Evolutionary conservation across 148 eudicot genomes (phyloP), one percentile per base, ranked within the genome.

Genomic region (Hydrangea macrophylla): DNA sequence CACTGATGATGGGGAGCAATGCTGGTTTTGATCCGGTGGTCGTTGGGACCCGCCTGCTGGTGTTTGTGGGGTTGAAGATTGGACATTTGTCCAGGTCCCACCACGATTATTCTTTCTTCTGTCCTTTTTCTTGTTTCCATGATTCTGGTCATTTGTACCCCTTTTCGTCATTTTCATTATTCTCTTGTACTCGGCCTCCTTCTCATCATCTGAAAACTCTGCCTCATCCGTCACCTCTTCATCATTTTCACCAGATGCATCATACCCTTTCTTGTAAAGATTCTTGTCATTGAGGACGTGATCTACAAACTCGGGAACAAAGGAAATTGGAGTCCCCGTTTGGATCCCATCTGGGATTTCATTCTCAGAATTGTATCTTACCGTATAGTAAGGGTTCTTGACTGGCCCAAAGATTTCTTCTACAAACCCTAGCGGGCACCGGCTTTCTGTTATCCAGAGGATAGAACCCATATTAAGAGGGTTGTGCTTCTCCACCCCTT

Each of bases 361-460:
- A 67, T 57, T 73, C 73, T 94, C 99, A 23, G 96, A 82, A 68
- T 94, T 94, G 78, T 88, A 84, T 55, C 99, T 80, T 68, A 90
- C 88, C 31, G 87, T 75, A 57, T 94, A 94, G 64, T 75, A 89
- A 33, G 99, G 99, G 64, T 76, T 82, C 79, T 90, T 91, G 22
- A 94, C 96, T n/a, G 99, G 99, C 45, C 99, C 97, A 70, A 94
- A 94, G 32, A 94, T 89, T 69, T 94, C 99, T 79, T 94, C 99
- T 13, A 94, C 85, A 65, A 81, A 39, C 27, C 99, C 99, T 25
- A 94, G 73, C 33, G 99, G 96, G 62, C 71, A 75, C 78, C 93
- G 77, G 53, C 62, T 84, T 70, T 87, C 96, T 20, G 88, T 79
- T 68, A 91, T 83, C 99, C 99, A 94, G 62, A 94, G 77, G 71